Conservation (phyloP, 2,329 filamentous ascomycete species). For the Cercospora sojina region DNA sequence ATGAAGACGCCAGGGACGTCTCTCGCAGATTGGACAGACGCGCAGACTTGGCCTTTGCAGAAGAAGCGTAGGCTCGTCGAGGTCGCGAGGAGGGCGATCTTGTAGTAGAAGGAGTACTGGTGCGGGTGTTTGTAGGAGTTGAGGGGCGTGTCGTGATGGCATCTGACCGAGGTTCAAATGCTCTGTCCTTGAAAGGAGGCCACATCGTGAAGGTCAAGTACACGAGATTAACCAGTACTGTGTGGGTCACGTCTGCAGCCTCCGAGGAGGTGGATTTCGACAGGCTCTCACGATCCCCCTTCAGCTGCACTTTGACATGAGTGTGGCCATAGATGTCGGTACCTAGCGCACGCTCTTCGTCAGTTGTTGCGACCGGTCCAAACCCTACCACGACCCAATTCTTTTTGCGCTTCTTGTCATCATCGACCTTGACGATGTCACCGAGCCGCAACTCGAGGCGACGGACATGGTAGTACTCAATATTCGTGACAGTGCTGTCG, state of each 20-base stretch:
- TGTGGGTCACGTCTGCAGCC: slow-evolving; percentile 35
- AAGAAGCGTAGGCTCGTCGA: slow-evolving; percentile 40
- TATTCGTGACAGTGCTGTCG: slow-evolving; percentile 45
- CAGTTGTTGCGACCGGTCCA: slow-evolving; percentile 36
- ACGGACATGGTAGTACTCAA: slow-evolving; percentile 43
- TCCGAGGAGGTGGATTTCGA: slow-evolving; percentile 10
- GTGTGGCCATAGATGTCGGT: slow-evolving; percentile 46
- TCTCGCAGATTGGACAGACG: slow-evolving; percentile 30
- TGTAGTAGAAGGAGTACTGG: slow-evolving; percentile 41
- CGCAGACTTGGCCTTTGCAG: slow-evolving; percentile 14
- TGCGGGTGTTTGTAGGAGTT: slow-evolving; percentile 20
- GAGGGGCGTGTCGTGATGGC: background rate
- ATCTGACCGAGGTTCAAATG: slow-evolving; percentile 34
- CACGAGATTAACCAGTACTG: slow-evolving; percentile 43
- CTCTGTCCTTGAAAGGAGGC: slow-evolving; percentile 42
- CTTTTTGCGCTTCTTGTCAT: slow-evolving; percentile 46
- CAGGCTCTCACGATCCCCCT: slow-evolving; percentile 42
- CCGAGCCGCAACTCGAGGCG: slow-evolving; percentile 46
- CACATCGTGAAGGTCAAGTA: slow-evolving; percentile 49
- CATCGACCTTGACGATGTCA: slow-evolving; percentile 51
- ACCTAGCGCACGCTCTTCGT: slow-evolving; percentile 36
- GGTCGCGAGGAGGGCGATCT: slow-evolving; percentile 51
- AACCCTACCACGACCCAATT: slow-evolving; percentile 48
- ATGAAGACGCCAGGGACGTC: slow-evolving; percentile 27
- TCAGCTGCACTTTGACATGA: slow-evolving; percentile 43